Evolutionary conservation across 768 basidiomycete genomes (phyloP).

Genomic region (Goffeauzyma gilvescens): DNA sequence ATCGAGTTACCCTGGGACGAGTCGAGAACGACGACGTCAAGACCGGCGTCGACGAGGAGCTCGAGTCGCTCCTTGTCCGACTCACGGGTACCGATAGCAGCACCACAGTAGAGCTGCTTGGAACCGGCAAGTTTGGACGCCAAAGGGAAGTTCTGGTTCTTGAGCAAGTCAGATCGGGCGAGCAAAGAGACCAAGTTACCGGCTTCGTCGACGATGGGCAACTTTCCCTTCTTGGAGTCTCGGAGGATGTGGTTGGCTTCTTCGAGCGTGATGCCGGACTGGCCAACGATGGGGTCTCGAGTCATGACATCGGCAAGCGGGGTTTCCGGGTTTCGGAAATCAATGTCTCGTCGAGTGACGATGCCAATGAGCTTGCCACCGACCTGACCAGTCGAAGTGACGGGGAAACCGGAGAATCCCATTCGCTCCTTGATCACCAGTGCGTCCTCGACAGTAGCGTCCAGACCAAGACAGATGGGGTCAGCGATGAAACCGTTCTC

Average conservation of each 20-base stretch:
- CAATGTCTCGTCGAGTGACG: conserved; percentile 86
- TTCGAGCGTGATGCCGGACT: conserved; percentile 65
- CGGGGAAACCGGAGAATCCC: conserved; percentile 91
- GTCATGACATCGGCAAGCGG: conserved; percentile 77
- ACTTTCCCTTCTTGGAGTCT: conserved; percentile 91
- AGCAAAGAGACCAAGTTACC: conserved; percentile 63
- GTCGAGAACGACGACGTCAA: conserved; percentile 86
- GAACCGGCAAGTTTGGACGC: conserved; percentile 74
- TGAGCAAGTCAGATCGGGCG: conserved; percentile 88
- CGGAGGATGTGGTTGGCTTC: conserved; percentile 90
- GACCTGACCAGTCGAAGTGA: conserved; percentile 74
- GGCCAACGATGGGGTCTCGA: conserved; percentile 64
- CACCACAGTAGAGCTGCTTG: conserved; percentile 92
- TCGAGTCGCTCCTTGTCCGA: conserved; percentile 66
- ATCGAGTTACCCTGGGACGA: conserved; percentile 92
- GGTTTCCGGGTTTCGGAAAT: conserved; percentile 56
- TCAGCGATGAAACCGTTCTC: conserved; percentile 98
- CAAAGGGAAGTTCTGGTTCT: conserved; percentile 89
- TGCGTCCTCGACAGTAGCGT: conserved; percentile 64
- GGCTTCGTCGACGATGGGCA: conserved; percentile 56
- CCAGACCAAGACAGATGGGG: conserved; percentile 68
- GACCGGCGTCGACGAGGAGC: conserved; percentile 75
- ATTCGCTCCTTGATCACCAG: conserved; percentile 76
- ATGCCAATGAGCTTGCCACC: conserved; percentile 90
- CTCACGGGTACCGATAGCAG: conserved; percentile 81